Base-by-base conservation (phyloP, 345 rosid genomes). In the Camelina hispida region DNA sequence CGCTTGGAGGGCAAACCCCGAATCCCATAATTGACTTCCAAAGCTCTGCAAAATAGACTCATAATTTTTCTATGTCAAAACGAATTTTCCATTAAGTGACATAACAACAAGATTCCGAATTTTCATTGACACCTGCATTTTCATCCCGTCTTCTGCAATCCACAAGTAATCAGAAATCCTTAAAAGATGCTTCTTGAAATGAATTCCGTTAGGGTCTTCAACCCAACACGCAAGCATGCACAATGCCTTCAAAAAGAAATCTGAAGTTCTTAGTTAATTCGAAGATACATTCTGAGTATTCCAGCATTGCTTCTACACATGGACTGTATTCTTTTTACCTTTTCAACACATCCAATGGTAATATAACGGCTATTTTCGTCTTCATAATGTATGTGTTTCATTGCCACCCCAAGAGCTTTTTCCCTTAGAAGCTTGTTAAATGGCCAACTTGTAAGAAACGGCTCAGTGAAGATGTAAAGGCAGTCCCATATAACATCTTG, bases 71-170 rank as follows among this genome's bases (percentile, higher is more conserved):
- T 42, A 38, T 10, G 10, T 15, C 34, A 13, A 28, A 12, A 16
- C 7, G 25, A 67, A 4, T n/a, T 37, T 42, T 40, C 4, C 13
- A 48, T 40, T 18, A 14, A 9, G 62, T 43, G 53, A 17, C 54
- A 23, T 55, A 62, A 50, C 25, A 67, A 40, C 28, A 2, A 5
- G 48, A 50, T 59, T 58, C 48, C 22, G 44, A 38, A 60, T 47
- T 46, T 62, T 32, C 38, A 63, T 68, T 50, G 50, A 42, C 40
- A 69, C 76, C 90, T 89, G 93, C 90, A 90, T 83, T 82, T 91
- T 94, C 87, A 94, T 88, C 77, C 97, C 98, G 81, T 94, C 98
- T 81, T 94, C 97, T 51, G 91, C 97, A 64, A 91, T 79, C 98
- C 96, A 94, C 50, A 90, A 57, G 71, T 86, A 94, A 78, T 94